phyloP scores from a whole-genome alignment of 306 rosid genomes.

The Medicago truncatula region MtrunA17r5.0-ANR NC_053045.1:56483001-56483500 shows the following conservation, averaged over 20 bases:
- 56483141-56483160: constrained; percentile 59
- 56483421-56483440: constrained; percentile 4
- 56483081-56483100: constrained; percentile 43
- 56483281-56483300: background rate
- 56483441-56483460: background rate
- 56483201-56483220: constrained; percentile 10
- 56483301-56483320: background rate
- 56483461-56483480: background rate
- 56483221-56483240: background rate
- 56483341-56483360: background rate
- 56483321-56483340: background rate
- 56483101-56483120: constrained; percentile 58
- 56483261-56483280: constrained; percentile 1
- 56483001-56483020: constrained; percentile 50
- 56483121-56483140: constrained; percentile 51
- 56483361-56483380: constrained; percentile 2
- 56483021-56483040: constrained; percentile 52
- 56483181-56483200: constrained; percentile 22
- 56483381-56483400: constrained; percentile 3
- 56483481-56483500: background rate
- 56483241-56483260: background rate
- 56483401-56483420: background rate
- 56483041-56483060: constrained; percentile 51
- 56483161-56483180: constrained; percentile 57
- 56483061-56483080: constrained; percentile 54